Conservation (phyloP, 768 basidiomycete genomes). For the Calvatia gigantea region DNA sequence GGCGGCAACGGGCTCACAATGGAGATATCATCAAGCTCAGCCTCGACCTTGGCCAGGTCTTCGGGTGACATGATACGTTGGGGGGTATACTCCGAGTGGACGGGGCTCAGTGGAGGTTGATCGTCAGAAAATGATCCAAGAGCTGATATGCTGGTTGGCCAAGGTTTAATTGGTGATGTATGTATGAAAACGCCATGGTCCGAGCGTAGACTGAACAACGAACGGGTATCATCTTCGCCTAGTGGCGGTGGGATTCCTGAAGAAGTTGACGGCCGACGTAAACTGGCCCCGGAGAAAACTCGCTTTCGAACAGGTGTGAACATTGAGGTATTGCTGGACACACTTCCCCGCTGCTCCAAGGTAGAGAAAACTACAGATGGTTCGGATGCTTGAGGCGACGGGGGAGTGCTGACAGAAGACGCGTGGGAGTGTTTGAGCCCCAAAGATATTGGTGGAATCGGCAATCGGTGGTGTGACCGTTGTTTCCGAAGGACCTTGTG, state of each 20-base stretch:
- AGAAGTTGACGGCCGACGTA: constrained; percentile 50
- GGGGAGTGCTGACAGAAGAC: constrained; percentile 20
- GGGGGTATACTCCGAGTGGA: constrained; percentile 46
- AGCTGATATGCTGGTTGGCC: constrained; percentile 20
- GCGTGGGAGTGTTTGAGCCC: constrained; percentile 31
- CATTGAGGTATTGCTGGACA: constrained; percentile 19
- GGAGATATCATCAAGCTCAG: constrained; percentile 7
- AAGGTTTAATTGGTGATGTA: constrained; percentile 20
- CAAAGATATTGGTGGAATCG: constrained; percentile 48
- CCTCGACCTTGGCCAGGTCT: constrained; percentile 60
- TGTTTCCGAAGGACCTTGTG: constrained; percentile 47
- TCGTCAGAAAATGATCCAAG: constrained; percentile 49
- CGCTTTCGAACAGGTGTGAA: constrained; percentile 42
- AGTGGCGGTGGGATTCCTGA: constrained; percentile 27
- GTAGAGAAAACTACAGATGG: constrained; percentile 13
- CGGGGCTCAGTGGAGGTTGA: constrained; percentile 32
- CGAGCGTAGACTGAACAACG: constrained; percentile 49
- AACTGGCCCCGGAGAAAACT: constrained; percentile 60
- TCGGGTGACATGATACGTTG: constrained; percentile 68
- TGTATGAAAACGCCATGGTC: constrained; percentile 31
- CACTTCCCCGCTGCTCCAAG: constrained; percentile 25
- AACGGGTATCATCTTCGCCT: constrained; percentile 51
- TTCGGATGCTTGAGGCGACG: constrained; percentile 21
- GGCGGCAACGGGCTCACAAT: constrained; percentile 9
- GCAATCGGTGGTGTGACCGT: constrained; percentile 53